phyloP scores from a whole-genome alignment of 495 filamentous ascomycete genomes.

The Hypomontagnella submonticulosa region DNA sequence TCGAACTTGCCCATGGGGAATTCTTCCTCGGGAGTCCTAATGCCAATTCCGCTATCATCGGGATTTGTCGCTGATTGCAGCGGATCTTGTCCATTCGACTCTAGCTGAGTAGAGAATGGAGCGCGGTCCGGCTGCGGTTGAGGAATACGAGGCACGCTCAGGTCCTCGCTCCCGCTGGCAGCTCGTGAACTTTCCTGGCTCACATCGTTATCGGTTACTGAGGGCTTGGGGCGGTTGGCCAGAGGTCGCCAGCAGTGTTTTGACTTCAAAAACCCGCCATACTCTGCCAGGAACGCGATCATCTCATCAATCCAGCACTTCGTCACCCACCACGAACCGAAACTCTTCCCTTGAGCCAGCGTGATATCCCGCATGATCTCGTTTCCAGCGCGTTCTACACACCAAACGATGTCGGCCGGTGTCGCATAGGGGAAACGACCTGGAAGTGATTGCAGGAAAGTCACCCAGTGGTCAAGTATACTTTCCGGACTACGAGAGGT shows the following conservation, averaged over 20 bases:
- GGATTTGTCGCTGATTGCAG: constrained; percentile 51
- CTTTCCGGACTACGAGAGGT: constrained; percentile 55
- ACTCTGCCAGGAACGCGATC: constrained; percentile 89
- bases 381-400: constrained; percentile 73
- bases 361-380: constrained; percentile 83
- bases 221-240: constrained; percentile 44
- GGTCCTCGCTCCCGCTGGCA: constrained; percentile 58
- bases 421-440: constrained; percentile 76
- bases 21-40: constrained; percentile 70
- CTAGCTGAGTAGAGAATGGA: constrained; percentile 52
- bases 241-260: constrained; percentile 29
- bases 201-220: constrained; percentile 36
- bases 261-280: constrained; percentile 87
- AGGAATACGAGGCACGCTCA: constrained; percentile 48
- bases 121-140: constrained; percentile 56
- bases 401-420: constrained; percentile 73
- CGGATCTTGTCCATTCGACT: constrained; percentile 43
- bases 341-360: constrained; percentile 82
- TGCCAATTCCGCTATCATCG: constrained; percentile 79
- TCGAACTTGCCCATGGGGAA: constrained; percentile 65
- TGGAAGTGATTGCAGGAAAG: constrained; percentile 80
- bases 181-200: constrained; percentile 54
- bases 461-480: constrained; percentile 86
- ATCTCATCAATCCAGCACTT: constrained; percentile 98
- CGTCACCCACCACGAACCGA: constrained; percentile 97